Evolutionary conservation across 1,139 yeast genomes (phyloP).

Genomic region (Hyphopichia burtonii): DNA sequence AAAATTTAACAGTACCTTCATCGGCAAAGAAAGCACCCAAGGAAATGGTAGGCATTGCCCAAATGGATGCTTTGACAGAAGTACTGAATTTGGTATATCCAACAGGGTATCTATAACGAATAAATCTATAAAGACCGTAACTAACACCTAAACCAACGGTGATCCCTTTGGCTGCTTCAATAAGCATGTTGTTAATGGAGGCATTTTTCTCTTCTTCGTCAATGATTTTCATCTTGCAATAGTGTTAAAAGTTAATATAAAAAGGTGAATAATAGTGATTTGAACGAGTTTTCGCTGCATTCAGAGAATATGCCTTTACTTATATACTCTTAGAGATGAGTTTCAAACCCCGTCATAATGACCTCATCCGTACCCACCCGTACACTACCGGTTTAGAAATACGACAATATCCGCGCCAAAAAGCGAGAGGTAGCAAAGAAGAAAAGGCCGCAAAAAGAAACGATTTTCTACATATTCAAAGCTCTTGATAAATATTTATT

Average conservation of each 20-base stretch:
- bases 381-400: too few relatives aligned
- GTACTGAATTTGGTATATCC: conserved; percentile 22
- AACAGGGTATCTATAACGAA: conserved; percentile 22
- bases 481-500: too few relatives aligned
- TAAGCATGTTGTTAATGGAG: conserved; percentile 54
- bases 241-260: too few relatives aligned
- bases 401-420: too few relatives aligned
- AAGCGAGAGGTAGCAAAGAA: not conserved
- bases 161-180: conserved; percentile 66
- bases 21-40: conserved; percentile 58
- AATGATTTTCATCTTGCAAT: conserved; percentile 59
- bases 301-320: too few relatives aligned
- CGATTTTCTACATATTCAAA: too few relatives aligned
- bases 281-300: too few relatives aligned
- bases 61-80: conserved; percentile 57
- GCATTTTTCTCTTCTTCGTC: conserved; percentile 64
- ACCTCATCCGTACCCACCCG: too few relatives aligned
- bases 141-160: conserved; percentile 55
- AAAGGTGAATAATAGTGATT: too few relatives aligned
- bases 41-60: conserved; percentile 59
- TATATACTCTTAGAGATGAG: too few relatives aligned
- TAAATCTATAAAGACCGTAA: conserved; percentile 38
- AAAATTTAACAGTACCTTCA: conserved; percentile 56
- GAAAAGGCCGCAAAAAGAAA: not conserved
- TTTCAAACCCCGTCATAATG: too few relatives aligned